These are phyloP conservation scores for Oehlia diaphana DNA, from an alignment of 192 early-diverging fungal genomes.

Conservation along the genomic window DNA sequence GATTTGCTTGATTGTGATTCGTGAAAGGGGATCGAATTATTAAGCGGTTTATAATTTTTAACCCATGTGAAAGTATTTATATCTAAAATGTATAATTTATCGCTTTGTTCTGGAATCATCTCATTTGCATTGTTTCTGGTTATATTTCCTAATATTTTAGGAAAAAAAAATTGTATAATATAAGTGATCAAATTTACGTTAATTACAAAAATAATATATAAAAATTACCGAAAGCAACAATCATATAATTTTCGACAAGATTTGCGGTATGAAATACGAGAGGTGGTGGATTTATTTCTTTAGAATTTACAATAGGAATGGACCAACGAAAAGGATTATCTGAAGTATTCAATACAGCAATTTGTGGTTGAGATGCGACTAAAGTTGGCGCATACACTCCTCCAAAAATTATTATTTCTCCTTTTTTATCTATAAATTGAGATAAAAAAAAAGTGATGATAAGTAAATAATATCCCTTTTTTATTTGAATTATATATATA, in stretches of 20 bases:
- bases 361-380: background rate
- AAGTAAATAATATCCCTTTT: background rate
- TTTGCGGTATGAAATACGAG: background rate
- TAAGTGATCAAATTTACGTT: no score
- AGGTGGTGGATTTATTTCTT: background rate
- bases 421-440: background rate
- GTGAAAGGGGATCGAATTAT: no score
- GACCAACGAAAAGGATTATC: background rate
- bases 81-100: no score
- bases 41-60: no score
- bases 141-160: no score
- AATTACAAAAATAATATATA: background rate
- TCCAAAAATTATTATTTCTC: background rate
- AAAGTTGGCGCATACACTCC: background rate
- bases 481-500: background rate
- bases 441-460: no score
- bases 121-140: no score
- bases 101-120: no score
- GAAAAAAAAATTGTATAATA: no score
- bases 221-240: conserved; percentile 1
- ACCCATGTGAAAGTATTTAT: no score
- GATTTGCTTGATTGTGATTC: no score
- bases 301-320: background rate
- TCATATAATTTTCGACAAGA: background rate
- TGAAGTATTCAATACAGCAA: background rate